Conservation (phyloP, 1,139 yeast genomes). For the Suhomyces anneliseae region DNA sequence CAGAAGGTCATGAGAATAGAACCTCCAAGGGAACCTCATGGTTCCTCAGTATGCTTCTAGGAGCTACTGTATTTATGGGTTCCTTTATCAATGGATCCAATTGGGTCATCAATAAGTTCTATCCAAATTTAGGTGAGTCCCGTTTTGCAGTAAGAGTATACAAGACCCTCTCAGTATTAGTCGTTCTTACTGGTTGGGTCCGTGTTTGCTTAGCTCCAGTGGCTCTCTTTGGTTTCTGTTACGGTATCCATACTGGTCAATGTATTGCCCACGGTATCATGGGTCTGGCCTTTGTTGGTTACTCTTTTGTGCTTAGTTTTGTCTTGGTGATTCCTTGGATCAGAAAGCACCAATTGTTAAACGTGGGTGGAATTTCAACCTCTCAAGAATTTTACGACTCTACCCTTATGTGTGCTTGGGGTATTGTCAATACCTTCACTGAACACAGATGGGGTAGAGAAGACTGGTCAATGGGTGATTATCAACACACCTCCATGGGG, state of each 20-base stretch:
- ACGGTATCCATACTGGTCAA: conserved; percentile 75
- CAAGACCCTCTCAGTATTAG: conserved; percentile 45
- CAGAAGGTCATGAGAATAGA: conserved; percentile 60
- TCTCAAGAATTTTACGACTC: conserved; percentile 90
- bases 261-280: conserved; percentile 95
- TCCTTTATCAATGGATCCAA: conserved; percentile 55
- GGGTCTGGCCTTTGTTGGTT: conserved; percentile 84
- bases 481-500: conserved; percentile 95
- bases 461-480: conserved; percentile 86
- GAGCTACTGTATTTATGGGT: conserved; percentile 52
- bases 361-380: conserved; percentile 28
- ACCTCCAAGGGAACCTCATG: conserved; percentile 67
- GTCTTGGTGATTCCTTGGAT: conserved; percentile 73
- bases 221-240: conserved; percentile 80
- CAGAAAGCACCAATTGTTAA: conserved; percentile 35
- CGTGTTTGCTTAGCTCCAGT: conserved; percentile 80
- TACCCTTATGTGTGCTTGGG: conserved; percentile 80
- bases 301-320: conserved; percentile 68
- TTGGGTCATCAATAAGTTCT: conserved; percentile 38
- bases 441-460: conserved; percentile 94
- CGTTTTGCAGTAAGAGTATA: conserved; percentile 30
- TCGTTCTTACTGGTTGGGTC: conserved; percentile 60
- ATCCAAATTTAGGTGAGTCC: conserved; percentile 24
- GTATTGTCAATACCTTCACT: conserved; percentile 89
- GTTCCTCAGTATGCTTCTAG: conserved; percentile 52